A percentile compares a stretch with the other conserved stretches of the same genome.
Evolutionary conservation across 2,329 filamentous ascomycete species (phyloP).

Genomic region (Exutisphaerella laricina): DNA sequence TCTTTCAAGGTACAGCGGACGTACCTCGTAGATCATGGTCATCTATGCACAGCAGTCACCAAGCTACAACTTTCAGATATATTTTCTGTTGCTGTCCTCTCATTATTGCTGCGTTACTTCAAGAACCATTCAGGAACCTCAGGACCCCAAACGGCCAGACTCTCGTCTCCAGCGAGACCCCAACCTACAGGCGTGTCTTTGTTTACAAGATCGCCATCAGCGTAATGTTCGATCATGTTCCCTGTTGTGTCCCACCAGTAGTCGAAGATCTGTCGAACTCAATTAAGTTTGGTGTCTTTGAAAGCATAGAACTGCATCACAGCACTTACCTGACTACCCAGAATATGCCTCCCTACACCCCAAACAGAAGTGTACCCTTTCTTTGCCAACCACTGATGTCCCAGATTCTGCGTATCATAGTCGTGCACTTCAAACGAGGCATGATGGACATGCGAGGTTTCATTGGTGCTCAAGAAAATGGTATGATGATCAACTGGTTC

Average conservation of each 20-base stretch:
- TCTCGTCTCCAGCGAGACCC: conserved; percentile 34
- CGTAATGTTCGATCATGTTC: conserved; percentile 44
- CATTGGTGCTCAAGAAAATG: conserved; percentile 46
- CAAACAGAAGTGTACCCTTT: conserved; percentile 61
- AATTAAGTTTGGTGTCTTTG: too few relatives aligned
- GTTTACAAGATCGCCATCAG: conserved; percentile 63
- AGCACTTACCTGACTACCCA: conserved; percentile 10
- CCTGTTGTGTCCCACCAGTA: conserved; percentile 52
- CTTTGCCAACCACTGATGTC: conserved; percentile 61
- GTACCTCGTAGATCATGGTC: too few relatives aligned
- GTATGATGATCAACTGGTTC: conserved; percentile 51
- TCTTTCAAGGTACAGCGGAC: too few relatives aligned
- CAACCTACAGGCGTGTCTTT: conserved; percentile 42
- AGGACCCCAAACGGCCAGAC: conserved; percentile 29
- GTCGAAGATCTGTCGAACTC: conserved; percentile 53
- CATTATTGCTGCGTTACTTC: background rate
- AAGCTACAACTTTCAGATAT: too few relatives aligned
- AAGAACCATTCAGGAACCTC: conserved; percentile 23
- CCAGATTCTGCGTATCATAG: conserved; percentile 64
- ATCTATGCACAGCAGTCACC: too few relatives aligned
- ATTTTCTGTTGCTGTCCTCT: too few relatives aligned
- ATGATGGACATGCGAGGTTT: conserved; percentile 56
- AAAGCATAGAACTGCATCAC: background rate
- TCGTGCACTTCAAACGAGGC: conserved; percentile 65
- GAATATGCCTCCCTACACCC: conserved; percentile 56